Evolutionary conservation across 306 rosid species (phyloP), one percentile per base, ranked within the genome.

Genomic region (Senna tora): DNA sequence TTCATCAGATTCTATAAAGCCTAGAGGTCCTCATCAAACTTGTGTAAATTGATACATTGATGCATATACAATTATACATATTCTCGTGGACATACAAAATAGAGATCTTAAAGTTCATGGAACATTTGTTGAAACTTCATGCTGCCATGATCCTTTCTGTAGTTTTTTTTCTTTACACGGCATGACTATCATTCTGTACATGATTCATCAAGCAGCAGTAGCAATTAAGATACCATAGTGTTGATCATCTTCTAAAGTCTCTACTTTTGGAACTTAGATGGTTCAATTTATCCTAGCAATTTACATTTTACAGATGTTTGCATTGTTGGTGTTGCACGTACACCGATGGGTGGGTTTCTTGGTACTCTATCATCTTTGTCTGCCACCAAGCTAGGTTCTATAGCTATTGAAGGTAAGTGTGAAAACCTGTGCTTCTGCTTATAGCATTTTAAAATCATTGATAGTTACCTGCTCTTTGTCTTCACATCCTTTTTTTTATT

Each of bases 331-430:
- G 85, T 91, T 85, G 97, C 99, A 22, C 92, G 99, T 16, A 95
- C 99, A 33, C 99, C 99, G 5, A 88, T 95, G 96, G 99, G 99
- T 71, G 96, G 81, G 22, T 90, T 95, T 81, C 96, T 95, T 58
- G 99, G 99, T 38, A 47, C 86, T 60, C 87, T 95, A 17, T 95
- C 99, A 41, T 89, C 99, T 76, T 21, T 89, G 62, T 7, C 96
- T 38, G 99, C 97, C 65, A 89, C 97, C 69, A 95, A 95, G 77
- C 89, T 95, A 28, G 99, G 99, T 41, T 91, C 99, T 64, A 77
- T 92, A 63, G 96, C 87, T 45, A 95, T 95, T 85, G 83, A 84
- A 82, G 97, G 99, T 95, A 80, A 63, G 76, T 20, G 25, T 30
- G 47, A 25, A 50, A 76, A 34, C 47, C 55, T 61, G 41, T 52